Base-by-base conservation (phyloP, 2,329 filamentous ascomycete species). In the Talaromyces piceae region DNA sequence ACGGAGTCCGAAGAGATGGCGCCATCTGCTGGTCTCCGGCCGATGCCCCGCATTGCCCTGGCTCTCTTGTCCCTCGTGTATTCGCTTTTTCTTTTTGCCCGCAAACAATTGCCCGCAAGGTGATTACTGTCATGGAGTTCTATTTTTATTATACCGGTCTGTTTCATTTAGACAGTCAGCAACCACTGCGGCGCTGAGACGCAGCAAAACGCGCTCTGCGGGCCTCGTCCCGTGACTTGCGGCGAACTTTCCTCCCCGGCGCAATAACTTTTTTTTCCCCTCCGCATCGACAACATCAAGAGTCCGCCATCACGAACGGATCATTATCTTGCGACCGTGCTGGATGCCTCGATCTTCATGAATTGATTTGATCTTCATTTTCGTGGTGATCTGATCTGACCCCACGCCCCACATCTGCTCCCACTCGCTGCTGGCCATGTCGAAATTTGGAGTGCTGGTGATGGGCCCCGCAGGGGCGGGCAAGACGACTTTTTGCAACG, bases 401-500 rank as follows among this genome's bases (percentile, higher is more conserved):
- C 39, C 39, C 39, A 25, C 23, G 20, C 39, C 39, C 39, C 39
- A 43, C 39, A 26, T 45, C 41, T 44, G 41, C 26, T 28, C 41
- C 26, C 26, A 28, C 26, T 20, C 45, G 23, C 18, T 9, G 39
- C 11, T 7, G 31, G 58, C 45, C 51, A 95, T 94, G 89, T 91
- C 87, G 72, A 95, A 96, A 72, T 97, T 91, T 67, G 93, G 93
- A 49, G 84, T 88, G 58, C 84, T 97, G 72, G 85, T 97, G 55
- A 95, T 97, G 86, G 93, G 93, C 68, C 93, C 91, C 54, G 91
- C 93, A 18, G 93, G 91, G 59, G 91, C 90, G 20, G 93, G 93
- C 73, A 98, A 95, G 81, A 94, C 91, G 25, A 98, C 93, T 56
- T 98, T 98, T 71, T 96, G 90, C 76, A 86, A 88, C 53, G 83